Conservation (phyloP, 2,329 filamentous ascomycete genomes). For the Fusarium camptoceras region DNA sequence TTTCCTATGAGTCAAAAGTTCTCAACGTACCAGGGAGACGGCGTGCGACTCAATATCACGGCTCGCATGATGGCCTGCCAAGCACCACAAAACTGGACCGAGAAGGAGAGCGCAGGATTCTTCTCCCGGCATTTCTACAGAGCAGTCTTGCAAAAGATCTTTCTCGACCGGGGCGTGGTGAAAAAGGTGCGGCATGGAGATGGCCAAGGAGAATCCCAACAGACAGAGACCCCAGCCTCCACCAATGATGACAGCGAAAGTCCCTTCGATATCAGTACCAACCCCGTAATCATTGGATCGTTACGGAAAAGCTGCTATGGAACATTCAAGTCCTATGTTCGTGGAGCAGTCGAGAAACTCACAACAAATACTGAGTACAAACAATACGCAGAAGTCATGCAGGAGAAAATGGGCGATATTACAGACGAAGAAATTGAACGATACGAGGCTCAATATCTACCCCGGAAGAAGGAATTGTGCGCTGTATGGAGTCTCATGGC, state of each 20-base stretch:
- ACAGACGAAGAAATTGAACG: conserved; percentile 78
- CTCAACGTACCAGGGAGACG: conserved; percentile 66
- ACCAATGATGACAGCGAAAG: conserved; percentile 47
- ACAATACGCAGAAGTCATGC: conserved; percentile 70
- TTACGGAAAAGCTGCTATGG: conserved; percentile 83
- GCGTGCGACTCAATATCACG: conserved; percentile 91
- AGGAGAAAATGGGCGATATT: conserved; percentile 73
- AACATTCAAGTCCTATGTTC: conserved; percentile 80
- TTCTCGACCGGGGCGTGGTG: conserved; percentile 85
- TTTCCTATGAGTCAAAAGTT: conserved; percentile 90
- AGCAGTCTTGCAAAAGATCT: conserved; percentile 89
- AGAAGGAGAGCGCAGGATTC: conserved; percentile 83
- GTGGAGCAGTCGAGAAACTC: conserved; percentile 83
- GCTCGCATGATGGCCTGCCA: conserved; percentile 98
- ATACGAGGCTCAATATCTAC: conserved; percentile 75
- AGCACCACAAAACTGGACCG: conserved; percentile 92
- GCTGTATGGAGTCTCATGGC: conserved; percentile 96
- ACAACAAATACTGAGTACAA: conserved; percentile 67
- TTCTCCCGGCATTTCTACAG: conserved; percentile 95
- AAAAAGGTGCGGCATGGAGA: conserved; percentile 64
- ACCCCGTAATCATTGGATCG: conserved; percentile 87
- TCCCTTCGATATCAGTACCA: conserved; percentile 70
- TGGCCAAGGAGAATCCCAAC: conserved; percentile 42
- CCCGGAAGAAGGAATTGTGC: conserved; percentile 82
- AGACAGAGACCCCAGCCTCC: conserved; percentile 19